phyloP scores from a whole-genome alignment of 768 basidiomycete species.

The Lentinula lateritia region DNA sequence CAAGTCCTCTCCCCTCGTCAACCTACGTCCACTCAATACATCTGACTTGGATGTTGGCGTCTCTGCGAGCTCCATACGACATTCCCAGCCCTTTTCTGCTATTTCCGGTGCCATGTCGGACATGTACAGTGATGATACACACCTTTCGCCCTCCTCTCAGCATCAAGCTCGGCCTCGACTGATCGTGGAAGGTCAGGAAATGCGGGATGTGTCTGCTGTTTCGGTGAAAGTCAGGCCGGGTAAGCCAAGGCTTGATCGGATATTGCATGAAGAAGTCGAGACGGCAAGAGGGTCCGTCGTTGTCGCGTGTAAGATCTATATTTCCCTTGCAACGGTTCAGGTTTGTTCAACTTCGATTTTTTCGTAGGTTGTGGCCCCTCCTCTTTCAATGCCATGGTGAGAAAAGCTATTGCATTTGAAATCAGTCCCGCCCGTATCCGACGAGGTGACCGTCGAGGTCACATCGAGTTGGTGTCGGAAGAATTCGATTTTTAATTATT shows the following conservation, averaged over 20 bases:
- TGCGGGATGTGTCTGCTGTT: conserved; percentile 51
- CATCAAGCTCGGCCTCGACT: conserved; percentile 20
- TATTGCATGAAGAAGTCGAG: conserved; percentile 62
- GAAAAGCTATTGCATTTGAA: conserved; percentile 57
- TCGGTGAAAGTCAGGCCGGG: conserved; percentile 63
- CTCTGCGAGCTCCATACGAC: background rate
- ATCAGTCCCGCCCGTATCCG: conserved; percentile 50
- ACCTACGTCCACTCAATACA: background rate
- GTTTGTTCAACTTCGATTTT: background rate
- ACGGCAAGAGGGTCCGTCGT: conserved; percentile 48
- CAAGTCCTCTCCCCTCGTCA: background rate
- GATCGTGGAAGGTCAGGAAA: conserved; percentile 52
- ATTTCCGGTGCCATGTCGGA: background rate
- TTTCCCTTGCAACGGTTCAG: background rate
- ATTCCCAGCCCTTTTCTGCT: background rate
- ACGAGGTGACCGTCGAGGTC: conserved; percentile 53
- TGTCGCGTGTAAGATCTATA: conserved; percentile 58
- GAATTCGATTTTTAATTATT: conserved; percentile 52
- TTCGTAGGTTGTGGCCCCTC: conserved; percentile 64
- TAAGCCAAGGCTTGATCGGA: conserved; percentile 56
- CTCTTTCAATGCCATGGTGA: conserved; percentile 61
- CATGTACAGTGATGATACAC: background rate
- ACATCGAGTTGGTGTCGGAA: conserved; percentile 58
- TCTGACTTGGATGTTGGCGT: background rate
- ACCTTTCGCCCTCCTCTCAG: background rate